Percentiles rank a stretch among this genome's conserved stretches.
These are phyloP conservation scores for Lentinula raphanica DNA, from an alignment of 768 basidiomycete genomes.

Conservation along the genomic window DNA sequence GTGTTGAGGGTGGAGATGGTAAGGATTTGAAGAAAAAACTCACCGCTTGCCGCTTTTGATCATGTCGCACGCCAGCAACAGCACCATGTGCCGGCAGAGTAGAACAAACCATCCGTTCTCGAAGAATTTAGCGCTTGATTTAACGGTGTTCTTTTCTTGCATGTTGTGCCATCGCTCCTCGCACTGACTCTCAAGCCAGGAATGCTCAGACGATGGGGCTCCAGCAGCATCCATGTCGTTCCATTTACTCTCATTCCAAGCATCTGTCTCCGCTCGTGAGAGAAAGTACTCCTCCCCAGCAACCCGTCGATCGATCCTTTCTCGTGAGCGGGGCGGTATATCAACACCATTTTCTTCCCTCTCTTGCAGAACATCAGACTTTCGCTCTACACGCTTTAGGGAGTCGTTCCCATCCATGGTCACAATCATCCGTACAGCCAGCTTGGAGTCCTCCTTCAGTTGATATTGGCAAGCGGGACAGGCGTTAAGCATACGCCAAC, in stretches of 20 bases:
- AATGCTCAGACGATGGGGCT: not conserved
- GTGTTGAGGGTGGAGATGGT: not conserved
- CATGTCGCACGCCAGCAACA: constrained; percentile 3
- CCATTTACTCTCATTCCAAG: constrained; percentile 4
- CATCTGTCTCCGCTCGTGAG: constrained; percentile 5
- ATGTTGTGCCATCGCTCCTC: constrained; percentile 10
- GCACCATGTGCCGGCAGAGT: constrained; percentile 6
- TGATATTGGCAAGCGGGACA: constrained; percentile 23
- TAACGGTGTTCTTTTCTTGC: constrained; percentile 4
- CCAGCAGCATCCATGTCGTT: not conserved
- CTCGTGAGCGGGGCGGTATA: not conserved
- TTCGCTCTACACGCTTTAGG: not conserved
- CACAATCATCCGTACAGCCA: constrained; percentile 13
- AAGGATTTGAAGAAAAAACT: not conserved
- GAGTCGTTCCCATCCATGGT: constrained; percentile 3
- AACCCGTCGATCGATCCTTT: not conserved
- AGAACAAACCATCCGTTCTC: constrained; percentile 7
- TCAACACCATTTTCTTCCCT: no score
- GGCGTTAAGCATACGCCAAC: constrained; percentile 19
- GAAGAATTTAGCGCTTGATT: constrained; percentile 4
- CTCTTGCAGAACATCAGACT: no score
- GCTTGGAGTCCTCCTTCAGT: constrained; percentile 13
- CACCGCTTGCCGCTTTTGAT: constrained; percentile 3
- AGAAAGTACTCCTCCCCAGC: constrained; percentile 9
- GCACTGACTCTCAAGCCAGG: not conserved